Conservation (phyloP, 129 eudicot species). For the Flaveria ramosissima region DNA sequence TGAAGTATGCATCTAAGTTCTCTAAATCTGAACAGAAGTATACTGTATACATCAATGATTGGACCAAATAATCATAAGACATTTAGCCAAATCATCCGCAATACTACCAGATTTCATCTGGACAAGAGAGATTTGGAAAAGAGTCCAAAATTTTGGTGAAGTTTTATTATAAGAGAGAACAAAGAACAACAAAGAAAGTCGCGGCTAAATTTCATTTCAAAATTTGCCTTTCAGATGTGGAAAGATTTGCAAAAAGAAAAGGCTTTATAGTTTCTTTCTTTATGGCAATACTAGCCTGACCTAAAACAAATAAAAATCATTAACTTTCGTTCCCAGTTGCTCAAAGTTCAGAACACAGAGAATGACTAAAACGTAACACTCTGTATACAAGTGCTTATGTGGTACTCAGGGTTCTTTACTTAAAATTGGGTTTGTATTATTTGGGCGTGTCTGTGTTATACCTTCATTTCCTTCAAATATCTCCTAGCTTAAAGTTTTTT, state of each 20-base stretch:
- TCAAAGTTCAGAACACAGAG: constrained; percentile 1
- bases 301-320: not conserved
- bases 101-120: not conserved
- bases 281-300: not conserved
- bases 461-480: not conserved
- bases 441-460: not conserved
- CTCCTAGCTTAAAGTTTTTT: not conserved
- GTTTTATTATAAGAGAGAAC: not conserved
- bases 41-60: too few species aligned
- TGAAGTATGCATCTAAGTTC: not conserved
- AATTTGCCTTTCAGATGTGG: not conserved
- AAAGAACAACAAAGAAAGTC: not conserved
- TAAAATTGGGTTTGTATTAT: too few species aligned
- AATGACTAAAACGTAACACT: not conserved
- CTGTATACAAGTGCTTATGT: too few species aligned
- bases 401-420: too few species aligned
- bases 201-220: not conserved
- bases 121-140: not conserved
- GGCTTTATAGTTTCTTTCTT: not conserved
- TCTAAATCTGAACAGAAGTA: not conserved
- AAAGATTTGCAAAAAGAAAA: not conserved
- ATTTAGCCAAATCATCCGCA: constrained; percentile 3
- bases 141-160: not conserved
- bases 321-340: not conserved
- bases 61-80: too few species aligned